Base-by-base conservation (phyloP, 1,284 basidiomycete species). In the Cryptococcus sp. region DNA sequence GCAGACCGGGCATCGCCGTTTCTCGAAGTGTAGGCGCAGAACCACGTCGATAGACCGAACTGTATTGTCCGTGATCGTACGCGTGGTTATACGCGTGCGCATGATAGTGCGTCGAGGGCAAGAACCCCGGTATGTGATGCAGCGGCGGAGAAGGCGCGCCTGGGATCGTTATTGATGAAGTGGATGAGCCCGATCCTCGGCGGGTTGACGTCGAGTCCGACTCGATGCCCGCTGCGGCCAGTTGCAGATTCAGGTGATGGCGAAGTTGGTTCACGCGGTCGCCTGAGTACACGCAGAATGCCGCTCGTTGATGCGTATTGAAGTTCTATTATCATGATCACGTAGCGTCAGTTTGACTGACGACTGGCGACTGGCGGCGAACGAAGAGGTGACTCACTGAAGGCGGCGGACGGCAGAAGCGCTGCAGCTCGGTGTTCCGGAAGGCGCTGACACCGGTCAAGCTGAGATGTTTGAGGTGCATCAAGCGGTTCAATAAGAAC, bases 281-380 rank as follows among this genome's bases (percentile, higher is more conserved):
- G 41, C 93, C 93, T 5, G 93, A 95, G 79, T 93, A 99, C 13
- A 99, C 96, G 76, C 96, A 99, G 75, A 99, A 99, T 2, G 91
- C 87, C n/a, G 86, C 82, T 50, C 92, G 87, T 76, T 99, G 96
- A 54, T 88, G 89, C 31, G 88, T 83, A 72, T 91, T 98, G 77
- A 97, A 99, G 57, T 93, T 91, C 90, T 94, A 64, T 23, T 4
- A 22, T 49, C 42, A n/a, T 22, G 6, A 25, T 25, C 3, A 25
- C 25, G 25, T 25, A 48, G 31, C n/a, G 47, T 20, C 49, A 52
- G 35, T 23, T 15, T 20, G 20, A 2, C 15, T 42, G 23, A 19
- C 22, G 20, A 39, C 5, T n/a, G 8, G 5, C n/a, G 38, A 50
- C 46, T 31, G 13, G 17, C 13, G 40, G 45, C 54, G 7, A 20